phyloP scores from a whole-genome alignment of 495 filamentous ascomycete genomes.

The Penicillium psychrofluorescens region DNA sequence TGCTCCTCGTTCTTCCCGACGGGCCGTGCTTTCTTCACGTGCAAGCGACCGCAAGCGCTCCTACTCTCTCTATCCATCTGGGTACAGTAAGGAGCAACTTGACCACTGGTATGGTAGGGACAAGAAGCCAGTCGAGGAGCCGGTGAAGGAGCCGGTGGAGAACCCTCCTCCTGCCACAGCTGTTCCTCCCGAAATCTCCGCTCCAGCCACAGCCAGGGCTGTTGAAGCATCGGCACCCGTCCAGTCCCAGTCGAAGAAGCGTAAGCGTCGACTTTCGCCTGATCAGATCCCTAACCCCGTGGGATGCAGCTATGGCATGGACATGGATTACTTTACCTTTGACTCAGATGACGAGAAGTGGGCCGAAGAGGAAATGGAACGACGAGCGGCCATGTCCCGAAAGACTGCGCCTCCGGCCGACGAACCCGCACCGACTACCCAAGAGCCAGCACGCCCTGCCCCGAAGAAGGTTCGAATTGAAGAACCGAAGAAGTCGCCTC shows the following conservation, averaged over 20 bases:
- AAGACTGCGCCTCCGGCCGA: neutral
- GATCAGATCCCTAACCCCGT: slow-evolving; percentile 39
- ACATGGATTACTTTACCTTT: slow-evolving; percentile 34
- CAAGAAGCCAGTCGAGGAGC: too few relatives aligned
- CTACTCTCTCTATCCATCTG: slow-evolving; percentile 16
- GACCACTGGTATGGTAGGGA: slow-evolving; percentile 12
- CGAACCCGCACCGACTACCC: neutral
- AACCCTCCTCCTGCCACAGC: too few relatives aligned
- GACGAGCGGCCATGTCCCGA: neutral
- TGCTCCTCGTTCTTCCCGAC: neutral
- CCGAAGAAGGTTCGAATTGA: slow-evolving; percentile 2
- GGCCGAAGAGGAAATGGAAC: slow-evolving; percentile 5
- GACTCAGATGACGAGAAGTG: slow-evolving; percentile 28
- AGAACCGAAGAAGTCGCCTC: neutral
- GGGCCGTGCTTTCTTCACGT: neutral
- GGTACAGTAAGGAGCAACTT: slow-evolving; percentile 11
- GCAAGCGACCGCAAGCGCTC: slow-evolving; percentile 5
- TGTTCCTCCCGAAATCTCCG: too few relatives aligned
- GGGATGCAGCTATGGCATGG: slow-evolving; percentile 37
- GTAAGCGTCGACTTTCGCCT: slow-evolving; percentile 34
- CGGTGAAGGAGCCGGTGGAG: too few relatives aligned
- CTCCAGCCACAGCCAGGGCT: too few relatives aligned
- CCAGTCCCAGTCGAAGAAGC: slow-evolving; percentile 21
- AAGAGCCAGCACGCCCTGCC: neutral
- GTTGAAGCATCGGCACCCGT: neutral